Evolutionary conservation across 352 stramenopile species (phyloP).

Genomic region (Aphanomyces invadans): DNA sequence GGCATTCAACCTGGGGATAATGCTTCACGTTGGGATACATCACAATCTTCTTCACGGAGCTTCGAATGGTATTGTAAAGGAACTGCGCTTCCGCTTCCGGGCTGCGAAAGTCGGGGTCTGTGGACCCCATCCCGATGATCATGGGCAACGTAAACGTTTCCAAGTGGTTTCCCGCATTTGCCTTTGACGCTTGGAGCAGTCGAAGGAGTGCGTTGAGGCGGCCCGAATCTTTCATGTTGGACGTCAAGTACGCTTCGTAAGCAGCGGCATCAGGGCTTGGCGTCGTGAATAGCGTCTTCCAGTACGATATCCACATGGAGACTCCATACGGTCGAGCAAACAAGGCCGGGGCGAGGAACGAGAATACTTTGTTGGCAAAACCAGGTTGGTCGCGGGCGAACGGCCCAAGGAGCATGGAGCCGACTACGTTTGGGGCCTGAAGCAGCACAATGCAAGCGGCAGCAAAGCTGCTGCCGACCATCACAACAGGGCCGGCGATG

Average conservation of each 20-base stretch:
- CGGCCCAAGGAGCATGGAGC: background rate
- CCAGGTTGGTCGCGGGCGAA: conserved; percentile 2
- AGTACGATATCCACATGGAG: conserved; percentile 11
- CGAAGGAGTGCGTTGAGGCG: background rate
- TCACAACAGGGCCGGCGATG: background rate
- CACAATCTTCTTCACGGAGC: background rate
- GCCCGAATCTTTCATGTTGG: conserved; percentile 7
- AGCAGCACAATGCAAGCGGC: conserved; percentile 7
- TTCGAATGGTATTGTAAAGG: conserved; percentile 3
- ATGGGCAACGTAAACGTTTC: background rate
- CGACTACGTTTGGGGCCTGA: background rate
- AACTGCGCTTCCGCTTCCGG: background rate
- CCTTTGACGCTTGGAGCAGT: conserved; percentile 9
- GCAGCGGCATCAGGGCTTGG: background rate
- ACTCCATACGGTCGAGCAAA: conserved; percentile 4
- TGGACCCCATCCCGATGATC: conserved; percentile 11
- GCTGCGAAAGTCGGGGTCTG: conserved; percentile 6
- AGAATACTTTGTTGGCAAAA: conserved; percentile 1
- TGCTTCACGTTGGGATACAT: conserved; percentile 17
- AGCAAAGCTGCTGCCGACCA: conserved; percentile 17
- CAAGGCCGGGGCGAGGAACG: background rate
- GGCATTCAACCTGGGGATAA: conserved; percentile 15
- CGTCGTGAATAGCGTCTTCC: conserved; percentile 1
- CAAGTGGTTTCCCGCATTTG: background rate
- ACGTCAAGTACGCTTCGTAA: background rate